Evolutionary conservation across 768 basidiomycete species (phyloP), one percentile per base, ranked within the genome.

Genomic region (Trametes meyenii): DNA sequence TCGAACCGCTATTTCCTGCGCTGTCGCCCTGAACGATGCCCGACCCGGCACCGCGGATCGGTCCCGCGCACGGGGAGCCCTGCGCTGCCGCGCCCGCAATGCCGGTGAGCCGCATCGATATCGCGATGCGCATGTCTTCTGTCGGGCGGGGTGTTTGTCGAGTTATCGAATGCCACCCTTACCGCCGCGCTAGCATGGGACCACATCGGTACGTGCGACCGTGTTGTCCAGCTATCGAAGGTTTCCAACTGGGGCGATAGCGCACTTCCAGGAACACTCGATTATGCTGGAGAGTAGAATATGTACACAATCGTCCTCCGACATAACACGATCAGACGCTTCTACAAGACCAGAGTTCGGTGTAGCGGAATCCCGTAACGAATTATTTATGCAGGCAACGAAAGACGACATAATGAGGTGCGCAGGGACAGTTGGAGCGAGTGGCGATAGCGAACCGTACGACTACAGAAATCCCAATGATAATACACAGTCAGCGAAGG

Each of bases 391-490:
- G 49, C 21, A 19, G 40, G 21, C 40, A 44, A 36, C n/a, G 53
- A 55, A 17, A 24, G 24, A 58, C 24, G 26, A 58, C 36, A 45
- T 33, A 33, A 29, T 14, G n/a, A 29, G n/a, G n/a, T n/a, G 48
- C 29, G 48, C 48, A 29, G 26, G 48, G 26, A 14, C 48, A 44
- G 26, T 23, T 38, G 23, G 14, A 45, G 42, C 42, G 49, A 33
- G 12, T 5, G 23, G 29, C 61, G 56, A 58, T 46, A 52, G 24
- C 55, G 44, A 40, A 44, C 87, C 50, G 77, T 79, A 38, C 88
- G 44, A 58, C 55, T 59, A 59, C 26, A 64, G 26, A 40, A 12
- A 40, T 50, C 42, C 55, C 56, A 23, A 7, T 12, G 48, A 44
- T 59, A 43, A 40, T 55, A 44, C 35, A 58, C 3, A 24, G 33